Evolutionary conservation across 306 rosid genomes (phyloP).

Genomic region (Glycyrrhiza uralensis): DNA sequence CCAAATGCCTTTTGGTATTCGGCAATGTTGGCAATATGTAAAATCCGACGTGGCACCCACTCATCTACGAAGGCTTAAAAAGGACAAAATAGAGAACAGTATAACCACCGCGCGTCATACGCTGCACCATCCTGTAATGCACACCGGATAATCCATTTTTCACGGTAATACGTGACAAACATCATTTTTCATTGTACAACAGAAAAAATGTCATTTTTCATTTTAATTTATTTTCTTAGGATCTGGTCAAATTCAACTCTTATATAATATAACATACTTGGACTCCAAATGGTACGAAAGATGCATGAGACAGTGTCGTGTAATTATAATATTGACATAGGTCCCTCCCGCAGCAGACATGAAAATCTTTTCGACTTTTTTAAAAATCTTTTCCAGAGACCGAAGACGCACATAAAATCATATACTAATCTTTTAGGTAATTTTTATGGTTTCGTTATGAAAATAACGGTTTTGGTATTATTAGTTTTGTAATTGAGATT

Average conservation of each 20-base stretch:
- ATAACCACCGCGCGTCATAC: no score
- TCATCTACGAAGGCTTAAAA: no score
- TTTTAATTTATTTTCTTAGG: neutral
- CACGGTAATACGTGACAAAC: neutral
- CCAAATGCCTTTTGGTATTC: no score
- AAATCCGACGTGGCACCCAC: no score
- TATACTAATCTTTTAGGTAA: no score
- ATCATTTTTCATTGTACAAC: neutral
- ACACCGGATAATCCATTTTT: neutral
- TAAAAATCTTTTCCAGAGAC: conserved; percentile 23
- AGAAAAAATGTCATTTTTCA: neutral
- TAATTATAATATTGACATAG: conserved; percentile 28
- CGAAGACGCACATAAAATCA: neutral
- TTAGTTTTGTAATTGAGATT: no score
- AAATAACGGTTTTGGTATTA: no score
- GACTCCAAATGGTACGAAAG: conserved; percentile 10
- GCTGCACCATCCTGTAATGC: no score
- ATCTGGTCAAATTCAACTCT: neutral
- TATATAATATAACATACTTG: neutral
- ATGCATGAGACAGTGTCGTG: neutral
- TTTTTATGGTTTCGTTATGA: no score
- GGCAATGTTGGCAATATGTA: no score
- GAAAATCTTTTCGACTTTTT: conserved; percentile 31
- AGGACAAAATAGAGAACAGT: neutral
- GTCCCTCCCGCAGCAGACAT: conserved; percentile 40